Conservation (phyloP, 306 rosid genomes). For the Malus fusca region DNA sequence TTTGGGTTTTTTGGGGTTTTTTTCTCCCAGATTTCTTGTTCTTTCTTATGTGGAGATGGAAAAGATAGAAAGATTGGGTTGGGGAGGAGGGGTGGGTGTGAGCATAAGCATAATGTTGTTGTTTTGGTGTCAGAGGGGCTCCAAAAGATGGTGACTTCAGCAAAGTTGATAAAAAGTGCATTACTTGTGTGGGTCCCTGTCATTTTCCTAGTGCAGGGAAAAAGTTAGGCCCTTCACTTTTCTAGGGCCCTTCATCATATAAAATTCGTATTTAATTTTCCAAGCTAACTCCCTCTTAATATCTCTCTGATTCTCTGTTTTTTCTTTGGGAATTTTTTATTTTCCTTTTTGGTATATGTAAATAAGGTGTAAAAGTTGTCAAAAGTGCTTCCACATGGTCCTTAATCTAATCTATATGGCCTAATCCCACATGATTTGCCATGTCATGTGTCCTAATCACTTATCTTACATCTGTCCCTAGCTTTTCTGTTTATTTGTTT, state of each 20-base stretch:
- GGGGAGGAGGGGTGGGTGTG: slow-evolving; percentile 36
- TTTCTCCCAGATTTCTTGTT: slow-evolving; percentile 8
- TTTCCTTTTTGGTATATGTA: not conserved
- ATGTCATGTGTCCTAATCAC: not conserved
- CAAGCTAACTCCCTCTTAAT: not conserved
- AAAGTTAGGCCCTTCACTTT: slow-evolving; percentile 34
- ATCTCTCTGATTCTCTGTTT: not conserved
- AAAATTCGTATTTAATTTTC: not conserved
- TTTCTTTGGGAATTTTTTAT: not conserved
- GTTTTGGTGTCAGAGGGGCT: not conserved
- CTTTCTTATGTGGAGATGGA: slow-evolving; percentile 17
- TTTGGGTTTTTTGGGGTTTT: not conserved
- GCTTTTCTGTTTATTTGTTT: not conserved
- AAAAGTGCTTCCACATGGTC: not conserved
- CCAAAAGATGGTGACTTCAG: slow-evolving; percentile 29
- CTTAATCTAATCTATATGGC: not conserved
- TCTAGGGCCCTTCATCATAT: slow-evolving; percentile 22
- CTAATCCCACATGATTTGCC: not conserved
- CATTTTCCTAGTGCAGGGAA: slow-evolving; percentile 42
- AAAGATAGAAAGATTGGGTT: slow-evolving; percentile 25
- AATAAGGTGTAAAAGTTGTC: not conserved
- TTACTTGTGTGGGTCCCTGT: slow-evolving; percentile 50
- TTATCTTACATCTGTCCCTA: not conserved
- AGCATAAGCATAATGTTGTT: slow-evolving; percentile 32
- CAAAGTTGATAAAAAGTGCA: slow-evolving; percentile 59